phyloP scores from a whole-genome alignment of 2,329 filamentous ascomycete species.

The Arthrocladium fulminans region DNA sequence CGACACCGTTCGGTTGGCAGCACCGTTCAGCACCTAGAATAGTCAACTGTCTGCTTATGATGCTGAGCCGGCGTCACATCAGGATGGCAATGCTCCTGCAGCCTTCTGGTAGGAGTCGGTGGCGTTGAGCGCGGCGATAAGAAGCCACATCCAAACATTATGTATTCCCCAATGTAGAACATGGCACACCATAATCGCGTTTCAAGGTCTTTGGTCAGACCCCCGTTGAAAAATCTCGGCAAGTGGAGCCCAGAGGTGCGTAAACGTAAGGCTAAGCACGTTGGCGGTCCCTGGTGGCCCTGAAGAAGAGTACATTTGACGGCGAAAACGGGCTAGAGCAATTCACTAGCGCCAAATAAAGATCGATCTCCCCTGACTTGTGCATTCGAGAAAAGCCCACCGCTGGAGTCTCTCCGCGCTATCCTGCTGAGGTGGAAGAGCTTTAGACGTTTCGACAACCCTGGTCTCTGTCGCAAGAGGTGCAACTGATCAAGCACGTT shows the following conservation, averaged over 20 bases:
- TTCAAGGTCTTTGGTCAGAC: background rate
- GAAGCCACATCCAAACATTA: no score
- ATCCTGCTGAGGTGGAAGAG: background rate
- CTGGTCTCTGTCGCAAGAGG: background rate
- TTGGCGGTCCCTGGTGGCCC: background rate
- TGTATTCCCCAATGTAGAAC: no score
- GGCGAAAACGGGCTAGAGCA: background rate
- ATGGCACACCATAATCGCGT: no score
- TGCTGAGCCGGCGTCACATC: no score
- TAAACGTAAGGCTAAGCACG: background rate
- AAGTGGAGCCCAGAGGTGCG: background rate
- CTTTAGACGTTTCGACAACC: background rate
- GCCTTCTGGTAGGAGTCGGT: no score
- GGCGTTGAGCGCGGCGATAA: no score
- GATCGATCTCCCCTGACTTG: background rate
- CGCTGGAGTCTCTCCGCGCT: background rate
- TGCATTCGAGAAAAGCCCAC: background rate
- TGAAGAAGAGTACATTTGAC: background rate
- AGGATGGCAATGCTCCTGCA: no score
- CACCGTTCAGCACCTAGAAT: no score
- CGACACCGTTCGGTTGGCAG: background rate
- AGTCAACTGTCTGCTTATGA: background rate
- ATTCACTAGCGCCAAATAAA: background rate
- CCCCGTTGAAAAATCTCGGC: background rate
- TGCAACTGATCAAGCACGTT: background rate